These are phyloP conservation scores for Fusarium caatingaense DNA, from an alignment of 2,329 filamentous ascomycete species.

Conservation along the genomic window DNA sequence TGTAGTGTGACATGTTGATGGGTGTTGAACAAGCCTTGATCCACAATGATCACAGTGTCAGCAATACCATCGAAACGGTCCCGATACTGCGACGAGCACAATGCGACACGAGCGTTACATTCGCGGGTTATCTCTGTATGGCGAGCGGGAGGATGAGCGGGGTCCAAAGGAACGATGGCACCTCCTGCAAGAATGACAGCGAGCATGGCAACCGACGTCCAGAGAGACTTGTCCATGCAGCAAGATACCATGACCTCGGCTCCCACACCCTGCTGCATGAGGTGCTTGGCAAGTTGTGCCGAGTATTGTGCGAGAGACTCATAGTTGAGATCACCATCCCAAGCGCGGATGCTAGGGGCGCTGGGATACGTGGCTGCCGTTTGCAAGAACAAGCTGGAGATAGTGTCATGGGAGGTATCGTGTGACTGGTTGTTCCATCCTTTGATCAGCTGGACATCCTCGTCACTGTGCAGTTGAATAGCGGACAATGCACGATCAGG, in stretches of 20 bases:
- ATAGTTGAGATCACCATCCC: slow-evolving; percentile 39
- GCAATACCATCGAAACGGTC: slow-evolving; percentile 7
- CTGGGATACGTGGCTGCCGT: not conserved
- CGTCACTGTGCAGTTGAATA: slow-evolving; percentile 12
- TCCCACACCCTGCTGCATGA: slow-evolving; percentile 11
- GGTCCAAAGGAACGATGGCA: slow-evolving; percentile 42
- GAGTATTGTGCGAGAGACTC: slow-evolving; percentile 14
- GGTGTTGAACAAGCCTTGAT: not conserved
- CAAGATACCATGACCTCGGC: slow-evolving; percentile 21
- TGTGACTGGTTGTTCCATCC: slow-evolving; percentile 12
- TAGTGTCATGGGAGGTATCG: not conserved
- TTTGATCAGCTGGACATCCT: slow-evolving; percentile 25
- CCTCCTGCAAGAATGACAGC: slow-evolving; percentile 44
- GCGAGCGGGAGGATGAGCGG: slow-evolving; percentile 26
- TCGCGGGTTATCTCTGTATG: slow-evolving; percentile 20
- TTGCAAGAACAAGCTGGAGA: slow-evolving; percentile 25
- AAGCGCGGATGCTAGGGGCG: slow-evolving; percentile 23
- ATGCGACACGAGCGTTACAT: slow-evolving; percentile 13
- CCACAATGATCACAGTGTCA: not conserved
- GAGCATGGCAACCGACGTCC: slow-evolving; percentile 42
- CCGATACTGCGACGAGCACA: slow-evolving; percentile 18
- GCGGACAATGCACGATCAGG: slow-evolving; percentile 21
- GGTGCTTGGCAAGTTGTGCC: not conserved
- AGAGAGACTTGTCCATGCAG: slow-evolving; percentile 43
- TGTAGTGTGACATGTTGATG: not conserved